Evolutionary conservation across 2,329 filamentous ascomycete species (phyloP), one percentile per base, ranked within the genome.

Genomic region (Alternaria novae-zelandiae): DNA sequence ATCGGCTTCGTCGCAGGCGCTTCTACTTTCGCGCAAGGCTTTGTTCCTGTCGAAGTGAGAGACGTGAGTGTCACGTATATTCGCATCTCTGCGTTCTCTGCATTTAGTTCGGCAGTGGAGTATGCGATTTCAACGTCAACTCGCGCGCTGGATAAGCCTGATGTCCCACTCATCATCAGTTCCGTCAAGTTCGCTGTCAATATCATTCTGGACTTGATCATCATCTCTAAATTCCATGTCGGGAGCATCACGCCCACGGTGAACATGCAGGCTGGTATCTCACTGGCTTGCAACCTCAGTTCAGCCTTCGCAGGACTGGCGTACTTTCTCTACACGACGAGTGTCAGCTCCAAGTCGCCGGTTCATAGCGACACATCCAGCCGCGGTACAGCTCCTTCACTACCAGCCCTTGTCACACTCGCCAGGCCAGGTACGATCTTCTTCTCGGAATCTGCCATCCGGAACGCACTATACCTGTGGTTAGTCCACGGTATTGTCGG

Each of bases 401-500:
- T 86, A 2, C 67, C 68, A 1, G 82, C 84, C 0, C 78, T 92
- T 0, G 70, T 75, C 2, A 79, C 86, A 0, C 82, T 92, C 1
- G 70, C 85, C 1, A 82, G 83, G 1, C 90, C 90, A 0, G 89
- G 89, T 0, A 57, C 85, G 3, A 80, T 87, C 41, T 90, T 87
- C 0, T 88, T 92, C 43, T 49, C 79, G 7, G 90, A 93, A 72
- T 92, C 89, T 0, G 88, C 87, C 0, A 78, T 92, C 5, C 83
- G 90, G 7, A 93, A 93, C 65, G 84, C 88, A 0, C 81, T 93
- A 0, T 93, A 93, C 63, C 84, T 93, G 0, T 93, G 90, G 90
- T 82, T 93, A 0, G 85, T 93, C 1, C 85, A 81, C 56, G 87
- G 84, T 5, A 90, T 93, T 17, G 85, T 93, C 0, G 80, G 85